These are phyloP conservation scores for Chlorella sp. DNA, from an alignment of 139 green algal genomes.

Conservation along the genomic window DNA sequence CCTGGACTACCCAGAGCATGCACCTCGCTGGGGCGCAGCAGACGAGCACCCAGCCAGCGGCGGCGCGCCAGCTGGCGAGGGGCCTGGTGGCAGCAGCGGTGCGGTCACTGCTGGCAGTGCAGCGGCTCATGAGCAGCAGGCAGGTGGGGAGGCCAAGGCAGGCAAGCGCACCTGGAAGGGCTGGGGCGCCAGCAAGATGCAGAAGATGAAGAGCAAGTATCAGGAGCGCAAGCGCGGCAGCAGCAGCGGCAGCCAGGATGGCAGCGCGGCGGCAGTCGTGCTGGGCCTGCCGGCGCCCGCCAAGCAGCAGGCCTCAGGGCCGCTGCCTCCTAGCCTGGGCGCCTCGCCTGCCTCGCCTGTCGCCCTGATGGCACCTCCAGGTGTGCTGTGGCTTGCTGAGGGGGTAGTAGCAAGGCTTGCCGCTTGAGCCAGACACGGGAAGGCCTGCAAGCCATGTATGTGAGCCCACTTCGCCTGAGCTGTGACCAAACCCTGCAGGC, in stretches of 20 bases:
- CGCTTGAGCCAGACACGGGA: no score
- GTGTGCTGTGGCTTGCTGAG: no score
- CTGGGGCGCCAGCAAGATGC: slow-evolving; percentile 32
- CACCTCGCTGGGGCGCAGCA: background rate
- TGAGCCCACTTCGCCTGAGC: no score
- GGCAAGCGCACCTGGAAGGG: slow-evolving; percentile 26
- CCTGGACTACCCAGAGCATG: slow-evolving; percentile 20
- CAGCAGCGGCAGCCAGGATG: background rate
- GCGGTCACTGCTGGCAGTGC: background rate
- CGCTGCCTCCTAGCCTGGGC: background rate
- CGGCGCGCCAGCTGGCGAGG: background rate
- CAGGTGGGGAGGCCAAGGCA: background rate
- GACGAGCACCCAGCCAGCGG: background rate
- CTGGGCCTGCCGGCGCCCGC: background rate
- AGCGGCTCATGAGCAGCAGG: no score
- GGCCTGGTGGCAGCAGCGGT: background rate
- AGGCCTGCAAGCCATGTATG: no score
- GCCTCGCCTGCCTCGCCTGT: background rate
- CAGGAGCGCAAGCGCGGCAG: background rate
- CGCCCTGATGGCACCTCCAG: no score
- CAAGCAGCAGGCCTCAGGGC: no score
- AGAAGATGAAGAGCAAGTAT: slow-evolving; percentile 1
- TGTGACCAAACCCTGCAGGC: no score
- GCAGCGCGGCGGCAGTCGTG: background rate
- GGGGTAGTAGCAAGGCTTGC: no score